Percentiles rank a stretch among this genome's conserved stretches.
Conservation (phyloP, 305 asterid species). For the Fraxinus nigra region DNA sequence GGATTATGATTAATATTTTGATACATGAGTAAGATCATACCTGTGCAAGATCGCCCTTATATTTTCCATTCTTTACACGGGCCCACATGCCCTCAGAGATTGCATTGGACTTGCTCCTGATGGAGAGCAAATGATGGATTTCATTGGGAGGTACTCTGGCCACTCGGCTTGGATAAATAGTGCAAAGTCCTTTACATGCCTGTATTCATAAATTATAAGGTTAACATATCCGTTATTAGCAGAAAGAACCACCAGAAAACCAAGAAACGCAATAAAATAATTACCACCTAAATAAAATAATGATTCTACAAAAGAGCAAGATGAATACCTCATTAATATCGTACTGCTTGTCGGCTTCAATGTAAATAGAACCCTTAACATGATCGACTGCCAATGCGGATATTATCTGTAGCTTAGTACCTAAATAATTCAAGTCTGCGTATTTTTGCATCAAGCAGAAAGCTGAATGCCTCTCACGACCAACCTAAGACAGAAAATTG, state of each 20-base stretch:
- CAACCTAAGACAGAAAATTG: constrained; percentile 51
- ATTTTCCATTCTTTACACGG: constrained; percentile 90
- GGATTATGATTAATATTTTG: neutral
- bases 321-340: constrained; percentile 74
- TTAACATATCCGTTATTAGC: constrained; percentile 15
- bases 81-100: constrained; percentile 85
- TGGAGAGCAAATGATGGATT: constrained; percentile 50
- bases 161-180: constrained; percentile 64
- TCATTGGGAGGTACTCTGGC: constrained; percentile 58
- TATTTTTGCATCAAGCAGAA: constrained; percentile 88
- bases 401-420: constrained; percentile 67
- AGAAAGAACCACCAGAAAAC: neutral
- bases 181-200: constrained; percentile 83
- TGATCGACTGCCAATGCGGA: constrained; percentile 88
- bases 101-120: constrained; percentile 60
- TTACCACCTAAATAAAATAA: constrained; percentile 4
- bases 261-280: neutral
- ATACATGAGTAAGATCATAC: constrained; percentile 34
- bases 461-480: constrained; percentile 86
- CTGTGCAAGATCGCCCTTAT: constrained; percentile 92
- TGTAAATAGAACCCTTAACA: constrained; percentile 66
- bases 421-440: constrained; percentile 58
- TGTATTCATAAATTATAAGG: constrained; percentile 29
- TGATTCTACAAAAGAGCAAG: constrained; percentile 11
- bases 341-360: constrained; percentile 74